Base-by-base conservation (phyloP, 331 rosid species). In the Quercus tomentella region DNA sequence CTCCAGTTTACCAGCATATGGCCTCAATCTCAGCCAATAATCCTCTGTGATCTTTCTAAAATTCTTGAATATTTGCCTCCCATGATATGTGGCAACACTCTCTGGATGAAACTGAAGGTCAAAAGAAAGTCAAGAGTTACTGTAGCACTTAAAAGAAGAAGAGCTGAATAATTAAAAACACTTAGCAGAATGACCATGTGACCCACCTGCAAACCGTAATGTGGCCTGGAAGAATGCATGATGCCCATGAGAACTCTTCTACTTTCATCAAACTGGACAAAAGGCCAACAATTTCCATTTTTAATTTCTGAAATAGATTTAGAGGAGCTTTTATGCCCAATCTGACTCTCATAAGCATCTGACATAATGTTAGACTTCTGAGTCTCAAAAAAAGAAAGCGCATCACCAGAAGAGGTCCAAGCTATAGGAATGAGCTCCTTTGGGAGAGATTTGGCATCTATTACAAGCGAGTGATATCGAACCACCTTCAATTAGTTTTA, bases 31-130 rank as follows among this genome's bases (percentile, higher is more conserved):
- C 86, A 76, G 83, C 99, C 97, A 90, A 85, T 93, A 89, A 73
- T 93, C 90, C 76, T 90, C 79, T 30, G 99, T 93, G 77, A 93
- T 93, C 76, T 85, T 89, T 78, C 94, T 91, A 77, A 96, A 96
- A 81, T 93, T 96, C 87, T 85, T 86, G 85, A 96, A 96, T 83
- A 96, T 83, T 81, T 91, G 89, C 69, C 91, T 89, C 75, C 99
- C 99, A 76, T 91, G 87, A 84, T 79, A 76, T 71, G 98, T 93
- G 35, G 97, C 99, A 80, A 96, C 86, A 88, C 99, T 96, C 89
- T 96, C 99, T 63, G 99, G 99, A 89, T 96, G 99, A 87, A 96
- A 96, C 99, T 96, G 98, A 79, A 72, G 82, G 78, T 79, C 81
- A 90, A 85, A 83, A 70, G 43, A 30, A 73, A 56, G 80, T 81